These are phyloP conservation scores for Dendryphion nanum DNA, from an alignment of 2,329 filamentous ascomycete genomes.

Conservation along the genomic window DNA sequence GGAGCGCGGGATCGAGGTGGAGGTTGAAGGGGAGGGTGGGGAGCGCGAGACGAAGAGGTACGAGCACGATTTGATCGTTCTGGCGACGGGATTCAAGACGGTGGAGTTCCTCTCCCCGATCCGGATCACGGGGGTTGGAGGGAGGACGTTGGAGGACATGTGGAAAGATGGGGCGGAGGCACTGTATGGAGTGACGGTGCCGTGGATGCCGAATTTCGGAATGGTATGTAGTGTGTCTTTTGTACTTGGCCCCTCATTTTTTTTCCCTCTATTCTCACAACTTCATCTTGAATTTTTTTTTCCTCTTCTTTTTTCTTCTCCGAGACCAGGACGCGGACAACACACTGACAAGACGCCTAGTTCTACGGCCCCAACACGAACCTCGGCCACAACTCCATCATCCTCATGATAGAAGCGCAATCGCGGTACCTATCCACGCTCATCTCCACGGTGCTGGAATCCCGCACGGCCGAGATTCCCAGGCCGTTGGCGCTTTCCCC, in stretches of 20 bases:
- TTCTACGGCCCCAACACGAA: conserved; percentile 59
- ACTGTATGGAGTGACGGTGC: conserved; percentile 52
- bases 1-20: conserved; percentile 47
- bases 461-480: conserved; percentile 38
- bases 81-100: conserved; percentile 60
- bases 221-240: too few species aligned
- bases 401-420: conserved; percentile 63
- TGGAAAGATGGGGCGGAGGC: conserved; percentile 56
- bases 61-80: conserved; percentile 56
- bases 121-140: conserved; percentile 47
- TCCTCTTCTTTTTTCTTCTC: too few species aligned
- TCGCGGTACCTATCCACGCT: conserved; percentile 54
- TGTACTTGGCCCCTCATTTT: too few species aligned
- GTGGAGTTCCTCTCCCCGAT: conserved; percentile 61
- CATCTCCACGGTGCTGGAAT: conserved; percentile 49
- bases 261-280: too few species aligned
- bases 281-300: too few species aligned
- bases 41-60: conserved; percentile 27
- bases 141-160: conserved; percentile 47
- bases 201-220: conserved; percentile 55
- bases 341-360: too few species aligned
- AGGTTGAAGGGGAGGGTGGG: conserved; percentile 33
- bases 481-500: conserved; percentile 52
- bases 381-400: conserved; percentile 56
- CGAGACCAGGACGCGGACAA: too few species aligned